Conservation (phyloP, 345 rosid species). For the Barbarea vulgaris region DNA sequence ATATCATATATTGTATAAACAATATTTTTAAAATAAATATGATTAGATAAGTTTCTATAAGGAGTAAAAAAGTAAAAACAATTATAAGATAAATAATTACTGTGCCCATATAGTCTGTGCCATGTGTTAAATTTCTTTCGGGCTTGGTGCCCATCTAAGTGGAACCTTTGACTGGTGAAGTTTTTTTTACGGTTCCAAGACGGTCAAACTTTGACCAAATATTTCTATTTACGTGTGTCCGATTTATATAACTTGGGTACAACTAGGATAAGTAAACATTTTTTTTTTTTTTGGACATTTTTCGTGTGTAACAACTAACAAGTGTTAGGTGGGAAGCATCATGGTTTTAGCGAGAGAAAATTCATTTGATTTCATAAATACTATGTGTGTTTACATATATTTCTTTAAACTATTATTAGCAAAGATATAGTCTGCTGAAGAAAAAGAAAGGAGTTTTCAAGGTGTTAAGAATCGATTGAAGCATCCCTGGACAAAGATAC, state of each 20-base stretch:
- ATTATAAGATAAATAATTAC: conserved; percentile 24
- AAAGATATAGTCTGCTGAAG: too few relatives aligned
- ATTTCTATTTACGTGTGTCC: conserved; percentile 32
- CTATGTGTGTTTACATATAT: too few relatives aligned
- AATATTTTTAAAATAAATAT: background rate
- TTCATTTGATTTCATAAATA: background rate
- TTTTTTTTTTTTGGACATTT: background rate
- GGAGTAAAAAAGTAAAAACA: conserved; percentile 17
- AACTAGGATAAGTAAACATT: conserved; percentile 32
- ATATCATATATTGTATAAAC: background rate
- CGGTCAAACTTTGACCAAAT: conserved; percentile 44
- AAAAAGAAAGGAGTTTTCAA: too few relatives aligned
- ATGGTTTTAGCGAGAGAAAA: conserved; percentile 23
- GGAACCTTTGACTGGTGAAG: conserved; percentile 42
- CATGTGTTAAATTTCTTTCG: conserved; percentile 32
- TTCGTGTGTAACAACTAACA: conserved; percentile 32
- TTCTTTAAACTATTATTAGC: too few relatives aligned
- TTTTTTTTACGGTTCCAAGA: conserved; percentile 36
- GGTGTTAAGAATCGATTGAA: too few relatives aligned
- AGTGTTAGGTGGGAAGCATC: conserved; percentile 39
- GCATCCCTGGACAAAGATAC: too few relatives aligned
- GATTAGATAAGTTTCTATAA: conserved; percentile 24
- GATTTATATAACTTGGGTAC: conserved; percentile 30
- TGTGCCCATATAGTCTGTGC: conserved; percentile 21
- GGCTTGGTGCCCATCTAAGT: conserved; percentile 44